A percentile compares a stretch with the other conserved stretches of the same genome.
Evolutionary conservation across 352 stramenopile species (phyloP).

Genomic region (Phytophthora pinifolia): DNA sequence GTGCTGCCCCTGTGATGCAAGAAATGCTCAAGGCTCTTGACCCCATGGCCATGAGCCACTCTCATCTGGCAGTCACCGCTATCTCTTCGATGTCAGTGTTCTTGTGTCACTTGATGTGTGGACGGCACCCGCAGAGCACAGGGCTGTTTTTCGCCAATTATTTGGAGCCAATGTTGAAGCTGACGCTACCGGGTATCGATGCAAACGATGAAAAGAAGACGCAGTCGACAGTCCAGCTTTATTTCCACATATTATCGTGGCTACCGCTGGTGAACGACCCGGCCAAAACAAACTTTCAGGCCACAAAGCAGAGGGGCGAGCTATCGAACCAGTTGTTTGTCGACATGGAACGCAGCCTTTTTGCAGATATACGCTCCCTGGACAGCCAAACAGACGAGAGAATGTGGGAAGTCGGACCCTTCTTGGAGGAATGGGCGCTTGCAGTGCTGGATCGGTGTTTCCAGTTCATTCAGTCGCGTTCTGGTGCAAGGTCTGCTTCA

Average conservation of each 20-base stretch:
- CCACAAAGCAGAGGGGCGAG: slow-evolving; percentile 37
- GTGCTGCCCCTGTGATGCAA: slow-evolving; percentile 48
- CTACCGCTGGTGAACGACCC: slow-evolving; percentile 72
- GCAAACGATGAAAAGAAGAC: slow-evolving; percentile 82
- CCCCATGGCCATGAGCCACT: slow-evolving; percentile 66
- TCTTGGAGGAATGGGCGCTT: slow-evolving; percentile 71
- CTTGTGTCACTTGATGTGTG: slow-evolving; percentile 64
- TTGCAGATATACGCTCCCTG: slow-evolving; percentile 34
- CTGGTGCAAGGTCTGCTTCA: slow-evolving; percentile 35
- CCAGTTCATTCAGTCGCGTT: slow-evolving; percentile 60
- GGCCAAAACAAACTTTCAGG: slow-evolving; percentile 35
- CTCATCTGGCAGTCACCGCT: slow-evolving; percentile 66
- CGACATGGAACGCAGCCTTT: slow-evolving; percentile 48
- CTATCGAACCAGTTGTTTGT: slow-evolving; percentile 39
- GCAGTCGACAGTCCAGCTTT: slow-evolving; percentile 56
- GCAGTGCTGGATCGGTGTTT: slow-evolving; percentile 64
- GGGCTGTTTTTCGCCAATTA: slow-evolving; percentile 62
- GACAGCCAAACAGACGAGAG: slow-evolving; percentile 42
- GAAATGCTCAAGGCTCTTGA: slow-evolving; percentile 75
- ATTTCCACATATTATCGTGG: slow-evolving; percentile 71
- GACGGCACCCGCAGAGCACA: slow-evolving; percentile 41
- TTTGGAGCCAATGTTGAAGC: slow-evolving; percentile 51
- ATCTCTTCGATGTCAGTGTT: slow-evolving; percentile 70
- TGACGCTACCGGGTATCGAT: slow-evolving; percentile 74
- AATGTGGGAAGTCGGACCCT: slow-evolving; percentile 58